Evolutionary conservation across 2,329 filamentous ascomycete genomes (phyloP), one percentile per base, ranked within the genome.

Genomic region (Talaromyces pinophilus): DNA sequence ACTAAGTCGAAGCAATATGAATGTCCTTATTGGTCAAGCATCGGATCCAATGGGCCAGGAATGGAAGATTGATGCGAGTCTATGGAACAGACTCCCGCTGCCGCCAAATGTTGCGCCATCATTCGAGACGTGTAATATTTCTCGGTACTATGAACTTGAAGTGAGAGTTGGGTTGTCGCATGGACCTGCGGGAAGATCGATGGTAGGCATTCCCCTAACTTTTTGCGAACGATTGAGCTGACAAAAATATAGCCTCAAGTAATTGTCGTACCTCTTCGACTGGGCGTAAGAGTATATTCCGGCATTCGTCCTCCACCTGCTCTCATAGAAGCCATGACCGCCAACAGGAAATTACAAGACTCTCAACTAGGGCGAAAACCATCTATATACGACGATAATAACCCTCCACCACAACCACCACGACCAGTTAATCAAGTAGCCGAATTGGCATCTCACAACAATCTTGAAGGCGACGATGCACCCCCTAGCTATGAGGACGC

Each of bases 401-500:
- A 35, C 10, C 65, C 65, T 22, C 65, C 59, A n/a, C 60, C 61
- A 42, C 65, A 59, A 40, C 64, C 65, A 17, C 65, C 65, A 11
- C 54, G 65, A 48, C 65, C 65, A 19, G 4, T 22, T 3, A 63
- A 62, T 17, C 28, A 61, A 46, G 25, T 38, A 35, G 62, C n/a
- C 8, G 70, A 71, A 7, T 67, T 75, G 19, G 67, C 69, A 35
- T 30, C 57, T 28, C 38, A 60, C 71, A 71, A 65, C 67, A 70
- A 50, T 69, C 70, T 73, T 25, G 69, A 35, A 33, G 76, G 75
- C 69, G 89, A 92, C 38, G 92, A 95, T 65, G 92, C 92, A n/a
- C 93, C 94, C 19, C 93, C 93, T 7, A 97, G 92, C 73, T 98
- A 98, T 74, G 93, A 97, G 78, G 93, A 97, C 78, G 93, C 92